These are phyloP conservation scores for Beauveria scarabaeidicola DNA, from an alignment of 2,329 filamentous ascomycete genomes.

Conservation along the genomic window DNA sequence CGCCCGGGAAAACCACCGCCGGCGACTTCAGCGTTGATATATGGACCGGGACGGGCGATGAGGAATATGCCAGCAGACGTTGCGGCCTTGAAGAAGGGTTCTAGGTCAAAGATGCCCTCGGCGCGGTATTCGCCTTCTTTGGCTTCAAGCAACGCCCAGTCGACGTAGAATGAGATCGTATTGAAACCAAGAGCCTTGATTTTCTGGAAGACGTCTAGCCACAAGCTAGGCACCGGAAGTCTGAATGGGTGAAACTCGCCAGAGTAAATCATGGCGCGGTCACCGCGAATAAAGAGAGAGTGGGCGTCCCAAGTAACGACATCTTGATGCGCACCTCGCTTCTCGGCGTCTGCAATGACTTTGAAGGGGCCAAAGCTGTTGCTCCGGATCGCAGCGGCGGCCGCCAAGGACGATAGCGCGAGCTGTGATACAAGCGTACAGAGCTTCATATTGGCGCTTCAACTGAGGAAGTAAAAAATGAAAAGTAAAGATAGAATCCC, in stretches of 20 bases:
- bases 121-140: slow-evolving; percentile 56
- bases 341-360: background rate
- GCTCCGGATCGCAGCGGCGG: background rate
- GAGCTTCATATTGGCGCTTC: background rate
- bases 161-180: slow-evolving; percentile 60
- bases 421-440: background rate
- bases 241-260: slow-evolving; percentile 58
- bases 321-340: slow-evolving; percentile 6
- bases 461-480: background rate
- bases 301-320: slow-evolving; percentile 58
- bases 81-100: slow-evolving; percentile 64
- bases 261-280: slow-evolving; percentile 56
- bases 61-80: slow-evolving; percentile 59
- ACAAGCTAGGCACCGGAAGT: slow-evolving; percentile 27
- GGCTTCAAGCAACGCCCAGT: slow-evolving; percentile 65
- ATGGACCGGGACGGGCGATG: slow-evolving; percentile 56
- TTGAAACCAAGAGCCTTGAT: slow-evolving; percentile 66
- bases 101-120: slow-evolving; percentile 57
- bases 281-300: slow-evolving; percentile 57
- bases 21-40: slow-evolving; percentile 61
- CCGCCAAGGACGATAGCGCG: background rate
- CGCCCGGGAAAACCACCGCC: slow-evolving; percentile 68
- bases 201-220: slow-evolving; percentile 66
- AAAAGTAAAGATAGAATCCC: no score
- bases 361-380: background rate